Evolutionary conservation across 192 early-diverging fungal species (phyloP).

Genomic region (Podila clonocystis): DNA sequence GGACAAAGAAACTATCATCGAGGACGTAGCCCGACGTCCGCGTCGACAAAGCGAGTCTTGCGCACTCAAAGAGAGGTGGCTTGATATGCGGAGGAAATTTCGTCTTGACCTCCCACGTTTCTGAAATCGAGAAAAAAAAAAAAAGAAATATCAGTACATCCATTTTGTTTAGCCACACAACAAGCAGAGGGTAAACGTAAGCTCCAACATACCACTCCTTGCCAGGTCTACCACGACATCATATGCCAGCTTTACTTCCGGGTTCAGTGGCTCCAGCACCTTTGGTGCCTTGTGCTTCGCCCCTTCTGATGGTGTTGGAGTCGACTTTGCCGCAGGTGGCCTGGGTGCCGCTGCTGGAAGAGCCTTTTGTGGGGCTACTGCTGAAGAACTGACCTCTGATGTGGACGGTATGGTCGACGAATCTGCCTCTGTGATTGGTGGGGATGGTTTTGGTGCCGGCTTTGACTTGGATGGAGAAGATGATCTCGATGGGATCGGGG

Average conservation of each 20-base stretch:
- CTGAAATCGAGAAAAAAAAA: slow-evolving; percentile 17
- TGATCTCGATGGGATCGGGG: slow-evolving; percentile 17
- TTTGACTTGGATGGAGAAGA: slow-evolving; percentile 21
- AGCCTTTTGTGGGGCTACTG: neutral
- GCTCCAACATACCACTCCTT: slow-evolving; percentile 26
- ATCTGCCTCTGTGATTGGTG: neutral
- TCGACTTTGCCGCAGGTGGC: neutral
- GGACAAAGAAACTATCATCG: slow-evolving; percentile 56
- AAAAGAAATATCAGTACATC: neutral
- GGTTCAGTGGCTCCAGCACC: slow-evolving; percentile 38
- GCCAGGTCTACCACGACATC: slow-evolving; percentile 34
- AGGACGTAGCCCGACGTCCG: slow-evolving; percentile 48
- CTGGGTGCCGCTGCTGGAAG: neutral
- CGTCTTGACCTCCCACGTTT: slow-evolving; percentile 60
- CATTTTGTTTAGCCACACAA: neutral
- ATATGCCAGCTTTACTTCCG: slow-evolving; percentile 35
- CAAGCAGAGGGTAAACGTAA: neutral
- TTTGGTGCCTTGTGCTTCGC: slow-evolving; percentile 3
- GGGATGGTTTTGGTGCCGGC: slow-evolving; percentile 1
- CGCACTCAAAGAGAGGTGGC: slow-evolving; percentile 42
- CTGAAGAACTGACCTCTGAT: neutral
- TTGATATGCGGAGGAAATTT: slow-evolving; percentile 58
- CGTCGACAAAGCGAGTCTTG: slow-evolving; percentile 23
- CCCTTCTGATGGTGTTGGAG: neutral
- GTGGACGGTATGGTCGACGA: neutral